Evolutionary conservation across 345 rosid species (phyloP), one percentile per base, ranked within the genome.

Genomic region (Boechera divaricarpa): DNA sequence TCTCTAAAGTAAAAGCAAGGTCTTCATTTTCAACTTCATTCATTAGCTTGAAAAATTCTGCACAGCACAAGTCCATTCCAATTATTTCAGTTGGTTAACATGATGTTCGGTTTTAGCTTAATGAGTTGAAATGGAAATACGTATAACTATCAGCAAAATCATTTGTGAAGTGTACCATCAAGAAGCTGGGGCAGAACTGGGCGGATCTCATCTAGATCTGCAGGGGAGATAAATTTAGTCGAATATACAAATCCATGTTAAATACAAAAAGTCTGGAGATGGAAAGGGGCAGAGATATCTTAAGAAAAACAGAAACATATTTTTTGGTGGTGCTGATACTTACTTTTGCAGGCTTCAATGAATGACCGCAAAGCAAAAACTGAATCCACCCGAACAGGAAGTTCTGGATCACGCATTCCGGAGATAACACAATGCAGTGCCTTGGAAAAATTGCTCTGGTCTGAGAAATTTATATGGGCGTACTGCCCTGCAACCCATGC

Each of bases 401-500:
- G 97, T 73, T 95, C 96, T 2, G 84, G 89, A 86, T 95, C 99
- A 71, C 90, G 91, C 91, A 95, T 73, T 44, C 99, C 99, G 38
- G 94, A 78, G 70, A 95, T 96, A 79, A 92, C 91, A 81, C 96
- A 85, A 67, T 85, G 96, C 80, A 92, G 79, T 55, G 98, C 97
- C 77, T 86, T 89, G 59, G 85, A 86, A 76, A 89, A 95, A 84
- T 91, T 95, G 81, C 78, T 86, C 80, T 86, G 94, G 75, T 95
- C 96, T 35, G 91, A 82, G 65, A 95, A 95, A 80, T 49, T 88
- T 64, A 95, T 83, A 78, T 89, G 83, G 69, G 99, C 99, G 81
- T 95, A 92, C 70, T 92, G 99, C 66, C 99, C 97, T 2, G 97
- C 97, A 79, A 95, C 99, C 99, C 99, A 92, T 10, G 98, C 98